These are phyloP conservation scores for Heteromeles arbutifolia DNA, from an alignment of 306 rosid species.

Conservation along the genomic window DNA sequence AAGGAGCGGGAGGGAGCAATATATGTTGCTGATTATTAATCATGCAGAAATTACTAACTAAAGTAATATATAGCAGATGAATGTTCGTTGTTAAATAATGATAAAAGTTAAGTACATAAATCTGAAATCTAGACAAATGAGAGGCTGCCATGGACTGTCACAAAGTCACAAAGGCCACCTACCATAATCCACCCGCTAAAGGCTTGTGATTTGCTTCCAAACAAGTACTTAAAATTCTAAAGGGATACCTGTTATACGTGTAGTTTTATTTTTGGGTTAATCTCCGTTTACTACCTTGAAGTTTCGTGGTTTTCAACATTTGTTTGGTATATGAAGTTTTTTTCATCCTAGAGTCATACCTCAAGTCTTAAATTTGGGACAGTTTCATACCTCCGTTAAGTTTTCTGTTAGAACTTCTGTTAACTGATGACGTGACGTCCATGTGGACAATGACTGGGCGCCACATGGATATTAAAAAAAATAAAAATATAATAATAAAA, in stretches of 20 bases:
- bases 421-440: too few species aligned
- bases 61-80: not conserved
- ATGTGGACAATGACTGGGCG: too few species aligned
- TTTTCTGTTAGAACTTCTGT: too few species aligned
- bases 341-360: too few species aligned
- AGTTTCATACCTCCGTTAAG: too few species aligned
- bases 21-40: not conserved
- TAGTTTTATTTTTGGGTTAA: too few species aligned
- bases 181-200: not conserved
- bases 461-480: too few species aligned
- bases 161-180: not conserved
- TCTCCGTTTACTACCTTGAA: too few species aligned
- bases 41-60: not conserved
- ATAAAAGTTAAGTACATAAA: not conserved
- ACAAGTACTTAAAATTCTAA: not conserved
- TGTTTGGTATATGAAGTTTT: too few species aligned
- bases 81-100: not conserved
- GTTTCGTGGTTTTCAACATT: too few species aligned
- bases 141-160: not conserved
- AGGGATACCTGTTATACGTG: not conserved
- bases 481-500: too few species aligned
- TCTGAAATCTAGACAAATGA: not conserved
- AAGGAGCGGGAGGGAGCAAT: not conserved
- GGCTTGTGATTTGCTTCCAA: constrained; percentile 1
- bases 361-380: too few species aligned